Percentiles rank a stretch among this genome's conserved stretches.
Conservation (phyloP, 1,139 yeast genomes). For the Hansenula anomala region DNA sequence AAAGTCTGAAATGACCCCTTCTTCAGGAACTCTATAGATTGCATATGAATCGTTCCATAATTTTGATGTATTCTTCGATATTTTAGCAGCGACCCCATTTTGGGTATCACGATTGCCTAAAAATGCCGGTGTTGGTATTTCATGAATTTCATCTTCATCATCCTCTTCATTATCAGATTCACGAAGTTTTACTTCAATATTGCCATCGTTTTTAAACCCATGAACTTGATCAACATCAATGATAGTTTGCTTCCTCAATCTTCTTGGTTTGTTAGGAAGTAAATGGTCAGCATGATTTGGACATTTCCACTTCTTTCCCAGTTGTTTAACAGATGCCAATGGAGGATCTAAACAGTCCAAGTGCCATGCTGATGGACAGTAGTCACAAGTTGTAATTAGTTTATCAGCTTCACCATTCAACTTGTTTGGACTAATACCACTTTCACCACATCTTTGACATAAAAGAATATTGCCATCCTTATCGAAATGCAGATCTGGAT, state of each 20-base stretch:
- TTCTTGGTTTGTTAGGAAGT: conserved; percentile 29
- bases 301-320: conserved; percentile 89
- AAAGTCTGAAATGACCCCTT: conserved; percentile 72
- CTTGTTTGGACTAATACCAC: conserved; percentile 45
- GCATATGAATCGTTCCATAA: conserved; percentile 42
- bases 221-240: conserved; percentile 54
- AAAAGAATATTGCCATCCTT: conserved; percentile 49
- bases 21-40: conserved; percentile 66
- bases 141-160: conserved; percentile 27
- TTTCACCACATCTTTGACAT: conserved; percentile 73
- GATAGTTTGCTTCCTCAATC: conserved; percentile 49
- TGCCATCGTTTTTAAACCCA: conserved; percentile 62
- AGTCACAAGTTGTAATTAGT: conserved; percentile 72
- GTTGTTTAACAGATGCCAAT: conserved; percentile 63
- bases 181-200: conserved; percentile 48
- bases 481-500: conserved; percentile 62
- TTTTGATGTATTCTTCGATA: conserved; percentile 33
- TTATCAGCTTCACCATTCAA: conserved; percentile 29
- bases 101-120: conserved; percentile 35
- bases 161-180: conserved; percentile 30
- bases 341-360: conserved; percentile 84
- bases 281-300: conserved; percentile 77
- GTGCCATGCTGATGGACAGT: conserved; percentile 88
- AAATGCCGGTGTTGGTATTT: conserved; percentile 41
- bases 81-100: conserved; percentile 42